Evolutionary conservation across 371 early-diverging fungal species (phyloP).

Genomic region (Lichtheimia corymbifera): DNA sequence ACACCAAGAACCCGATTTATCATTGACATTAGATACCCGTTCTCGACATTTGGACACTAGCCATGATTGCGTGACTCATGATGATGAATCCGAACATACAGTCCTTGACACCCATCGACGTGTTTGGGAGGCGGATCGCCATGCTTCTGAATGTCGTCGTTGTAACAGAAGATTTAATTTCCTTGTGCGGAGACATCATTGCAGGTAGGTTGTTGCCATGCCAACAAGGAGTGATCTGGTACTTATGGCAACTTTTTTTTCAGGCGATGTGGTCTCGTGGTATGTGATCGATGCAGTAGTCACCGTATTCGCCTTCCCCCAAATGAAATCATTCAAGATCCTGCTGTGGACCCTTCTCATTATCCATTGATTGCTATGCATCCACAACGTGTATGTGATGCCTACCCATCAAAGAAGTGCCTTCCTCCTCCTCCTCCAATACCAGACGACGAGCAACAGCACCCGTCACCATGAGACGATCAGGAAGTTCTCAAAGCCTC

Average conservation of each 20-base stretch:
- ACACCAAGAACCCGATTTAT: too few species aligned
- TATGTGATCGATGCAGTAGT: slow-evolving; percentile 72
- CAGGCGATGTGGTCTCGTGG: slow-evolving; percentile 75
- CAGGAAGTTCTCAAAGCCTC: slow-evolving; percentile 54
- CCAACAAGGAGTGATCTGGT: slow-evolving; percentile 11
- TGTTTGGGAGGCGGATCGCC: slow-evolving; percentile 73
- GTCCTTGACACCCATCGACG: slow-evolving; percentile 13
- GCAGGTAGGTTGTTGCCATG: slow-evolving; percentile 31
- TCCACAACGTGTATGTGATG: slow-evolving; percentile 53
- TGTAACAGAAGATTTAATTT: slow-evolving; percentile 69
- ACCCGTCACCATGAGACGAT: slow-evolving; percentile 33
- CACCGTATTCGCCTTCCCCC: slow-evolving; percentile 50
- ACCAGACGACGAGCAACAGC: slow-evolving; percentile 5
- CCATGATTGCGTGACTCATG: neutral
- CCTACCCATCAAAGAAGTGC: slow-evolving; percentile 20
- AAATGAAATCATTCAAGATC: slow-evolving; percentile 48
- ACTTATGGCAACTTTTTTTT: slow-evolving; percentile 9
- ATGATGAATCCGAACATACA: slow-evolving; percentile 24
- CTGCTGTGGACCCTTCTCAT: slow-evolving; percentile 40
- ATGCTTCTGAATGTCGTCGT: slow-evolving; percentile 64
- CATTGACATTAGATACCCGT: too few species aligned
- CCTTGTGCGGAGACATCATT: slow-evolving; percentile 76
- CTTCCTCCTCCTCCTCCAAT: slow-evolving; percentile 12
- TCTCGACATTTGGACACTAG: neutral
- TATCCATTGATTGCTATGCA: slow-evolving; percentile 40